phyloP scores from a whole-genome alignment of 208 protist genomes.

The Wallacemonas sp. region DNA sequence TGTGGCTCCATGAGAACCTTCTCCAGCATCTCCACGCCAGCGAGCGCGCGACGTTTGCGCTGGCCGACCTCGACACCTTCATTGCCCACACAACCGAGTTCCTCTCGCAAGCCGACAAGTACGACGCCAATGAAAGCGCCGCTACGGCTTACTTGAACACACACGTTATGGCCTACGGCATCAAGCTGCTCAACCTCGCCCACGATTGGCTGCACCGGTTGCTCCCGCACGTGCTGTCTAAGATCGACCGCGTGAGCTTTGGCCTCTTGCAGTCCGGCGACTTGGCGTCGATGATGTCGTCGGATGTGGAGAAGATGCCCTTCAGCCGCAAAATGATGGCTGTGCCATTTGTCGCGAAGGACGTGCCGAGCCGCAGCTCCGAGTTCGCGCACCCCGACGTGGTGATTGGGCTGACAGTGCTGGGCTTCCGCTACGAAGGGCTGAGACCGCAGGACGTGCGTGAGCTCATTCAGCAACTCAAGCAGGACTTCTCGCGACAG shows the following conservation, averaged over 20 bases:
- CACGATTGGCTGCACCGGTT: slow-evolving; percentile 90
- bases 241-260: slow-evolving; percentile 95
- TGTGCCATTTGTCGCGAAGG: slow-evolving; percentile 96
- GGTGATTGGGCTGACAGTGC: slow-evolving; percentile 91
- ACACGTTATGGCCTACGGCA: slow-evolving; percentile 37
- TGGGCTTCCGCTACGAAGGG: slow-evolving; percentile 93
- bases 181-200: slow-evolving; percentile 89
- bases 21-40: slow-evolving; percentile 19
- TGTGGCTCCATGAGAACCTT: slow-evolving; percentile 81
- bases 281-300: slow-evolving; percentile 28
- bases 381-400: slow-evolving; percentile 96
- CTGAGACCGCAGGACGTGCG: slow-evolving; percentile 81
- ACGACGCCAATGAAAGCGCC: slow-evolving; percentile 16
- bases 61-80: slow-evolving; percentile 8
- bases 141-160: slow-evolving; percentile 32
- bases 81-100: slow-evolving; percentile 32
- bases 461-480: slow-evolving; percentile 79
- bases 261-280: slow-evolving; percentile 85
- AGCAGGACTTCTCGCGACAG: slow-evolving; percentile 85
- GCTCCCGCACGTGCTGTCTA: slow-evolving; percentile 91
- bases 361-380: slow-evolving; percentile 91
- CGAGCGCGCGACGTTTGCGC: slow-evolving; percentile 9
- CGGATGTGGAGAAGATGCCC: slow-evolving; percentile 52
- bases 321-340: slow-evolving; percentile 84
- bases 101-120: slow-evolving; percentile 24